phyloP scores from a whole-genome alignment of 1,284 basidiomycete genomes.

The Malassezia globosa region DNA sequence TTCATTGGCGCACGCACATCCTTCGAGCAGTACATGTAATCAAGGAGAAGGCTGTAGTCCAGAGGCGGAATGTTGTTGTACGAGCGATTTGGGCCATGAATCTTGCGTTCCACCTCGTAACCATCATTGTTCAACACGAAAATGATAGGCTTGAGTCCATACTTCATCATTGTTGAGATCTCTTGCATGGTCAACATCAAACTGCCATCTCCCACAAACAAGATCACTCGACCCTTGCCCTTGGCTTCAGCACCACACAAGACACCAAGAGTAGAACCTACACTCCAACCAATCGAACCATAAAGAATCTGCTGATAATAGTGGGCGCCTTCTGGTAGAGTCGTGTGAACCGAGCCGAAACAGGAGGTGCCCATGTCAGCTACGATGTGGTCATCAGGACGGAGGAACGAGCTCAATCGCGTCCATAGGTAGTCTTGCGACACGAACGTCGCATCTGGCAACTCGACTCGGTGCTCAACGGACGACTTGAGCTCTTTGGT shows the following conservation, averaged over 20 bases:
- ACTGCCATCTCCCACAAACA: conserved; percentile 64
- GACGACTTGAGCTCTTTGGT: conserved; percentile 16
- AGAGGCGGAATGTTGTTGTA: conserved; percentile 39
- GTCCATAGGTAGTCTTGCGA: conserved; percentile 62
- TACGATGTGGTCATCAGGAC: conserved; percentile 46
- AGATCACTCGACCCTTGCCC: conserved; percentile 55
- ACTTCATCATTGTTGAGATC: conserved; percentile 64
- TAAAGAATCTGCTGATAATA: conserved; percentile 56
- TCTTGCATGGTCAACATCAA: conserved; percentile 52
- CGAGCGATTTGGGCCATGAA: conserved; percentile 56
- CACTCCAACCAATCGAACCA: conserved; percentile 77
- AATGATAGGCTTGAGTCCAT: conserved; percentile 62
- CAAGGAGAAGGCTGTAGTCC: conserved; percentile 24
- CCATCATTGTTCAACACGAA: conserved; percentile 83
- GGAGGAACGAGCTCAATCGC: conserved; percentile 66
- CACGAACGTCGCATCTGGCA: conserved; percentile 19
- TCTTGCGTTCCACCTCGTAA: conserved; percentile 61
- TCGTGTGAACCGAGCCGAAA: conserved; percentile 17
- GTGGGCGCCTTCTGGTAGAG: conserved; percentile 22
- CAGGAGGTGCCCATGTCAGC: conserved; percentile 37
- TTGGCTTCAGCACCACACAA: conserved; percentile 56
- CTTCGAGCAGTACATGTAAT: conserved; percentile 44
- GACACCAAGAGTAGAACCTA: conserved; percentile 60
- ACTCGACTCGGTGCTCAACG: background rate
- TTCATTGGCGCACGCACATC: conserved; percentile 21